phyloP scores from a whole-genome alignment of 2,329 filamentous ascomycete species.

The Diaporthe helianthi region DNA sequence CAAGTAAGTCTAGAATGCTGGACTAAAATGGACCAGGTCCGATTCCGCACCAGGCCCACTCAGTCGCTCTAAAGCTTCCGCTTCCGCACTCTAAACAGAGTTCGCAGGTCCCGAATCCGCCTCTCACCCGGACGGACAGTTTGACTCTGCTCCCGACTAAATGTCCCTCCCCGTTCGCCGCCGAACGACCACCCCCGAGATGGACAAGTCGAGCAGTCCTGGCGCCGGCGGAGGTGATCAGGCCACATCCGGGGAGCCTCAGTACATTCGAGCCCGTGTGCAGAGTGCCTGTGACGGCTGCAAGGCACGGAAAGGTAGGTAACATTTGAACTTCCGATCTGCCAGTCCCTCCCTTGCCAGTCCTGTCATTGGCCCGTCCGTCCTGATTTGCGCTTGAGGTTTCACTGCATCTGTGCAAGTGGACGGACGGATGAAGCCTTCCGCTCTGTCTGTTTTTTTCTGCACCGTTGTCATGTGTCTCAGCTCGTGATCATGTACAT shows the following conservation, averaged over 20 bases:
- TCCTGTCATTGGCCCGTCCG: constrained; percentile 35
- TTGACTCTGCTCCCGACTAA: constrained; percentile 18
- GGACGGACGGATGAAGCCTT: background rate
- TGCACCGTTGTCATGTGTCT: background rate
- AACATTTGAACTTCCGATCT: background rate
- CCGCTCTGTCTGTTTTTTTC: background rate
- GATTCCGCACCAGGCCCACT: background rate
- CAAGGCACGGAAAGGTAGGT: constrained; percentile 56
- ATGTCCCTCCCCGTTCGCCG: constrained; percentile 22
- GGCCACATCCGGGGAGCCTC: constrained; percentile 20
- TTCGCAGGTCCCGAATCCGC: background rate
- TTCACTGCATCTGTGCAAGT: background rate
- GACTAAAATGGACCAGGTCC: background rate
- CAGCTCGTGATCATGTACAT: background rate
- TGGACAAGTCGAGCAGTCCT: constrained; percentile 24
- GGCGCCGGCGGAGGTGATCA: constrained; percentile 26
- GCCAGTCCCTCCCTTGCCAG: background rate
- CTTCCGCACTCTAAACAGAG: constrained; percentile 2
- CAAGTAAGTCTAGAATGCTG: background rate
- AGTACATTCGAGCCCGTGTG: constrained; percentile 48
- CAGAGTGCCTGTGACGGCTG: constrained; percentile 62
- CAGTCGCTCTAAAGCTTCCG: background rate
- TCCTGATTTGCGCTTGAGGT: background rate
- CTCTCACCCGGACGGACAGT: background rate
- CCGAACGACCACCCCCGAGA: background rate